Conservation (phyloP, 768 basidiomycete species). For the Xerocomellus chrysenteron region DNA sequence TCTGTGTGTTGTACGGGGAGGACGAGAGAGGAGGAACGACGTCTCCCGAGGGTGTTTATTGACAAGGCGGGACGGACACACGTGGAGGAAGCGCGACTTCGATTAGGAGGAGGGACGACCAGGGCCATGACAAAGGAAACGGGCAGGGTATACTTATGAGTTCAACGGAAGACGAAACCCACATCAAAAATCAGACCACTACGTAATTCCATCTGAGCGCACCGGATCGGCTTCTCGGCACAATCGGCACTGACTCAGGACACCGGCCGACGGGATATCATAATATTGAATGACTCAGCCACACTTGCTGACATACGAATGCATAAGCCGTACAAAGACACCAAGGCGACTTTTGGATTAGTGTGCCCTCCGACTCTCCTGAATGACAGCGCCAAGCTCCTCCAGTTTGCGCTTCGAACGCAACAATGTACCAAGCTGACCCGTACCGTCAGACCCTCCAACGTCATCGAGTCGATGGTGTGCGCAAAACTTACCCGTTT, state of each 20-base stretch:
- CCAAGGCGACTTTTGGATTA: conserved; percentile 19
- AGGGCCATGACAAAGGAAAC: conserved; percentile 24
- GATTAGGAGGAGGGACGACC: conserved; percentile 42
- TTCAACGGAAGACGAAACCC: background rate
- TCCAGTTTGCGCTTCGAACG: conserved; percentile 99
- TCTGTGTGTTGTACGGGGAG: conserved; percentile 28
- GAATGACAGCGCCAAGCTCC: conserved; percentile 89
- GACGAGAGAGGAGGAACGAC: conserved; percentile 51
- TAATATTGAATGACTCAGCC: conserved; percentile 14
- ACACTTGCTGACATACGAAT: background rate
- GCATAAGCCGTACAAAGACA: too few species aligned
- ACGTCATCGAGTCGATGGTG: background rate
- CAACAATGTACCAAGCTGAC: conserved; percentile 93
- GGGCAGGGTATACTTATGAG: conserved; percentile 2
- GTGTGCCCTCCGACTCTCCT: conserved; percentile 83
- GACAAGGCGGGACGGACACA: conserved; percentile 54
- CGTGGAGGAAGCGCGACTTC: conserved; percentile 60
- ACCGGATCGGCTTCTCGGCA: conserved; percentile 24
- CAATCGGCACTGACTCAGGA: background rate
- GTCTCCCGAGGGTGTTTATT: conserved; percentile 51
- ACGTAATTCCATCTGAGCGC: conserved; percentile 18
- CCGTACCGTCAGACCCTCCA: background rate
- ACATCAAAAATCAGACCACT: conserved; percentile 22
- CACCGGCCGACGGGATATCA: background rate
- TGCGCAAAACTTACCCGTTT: conserved; percentile 76